These are phyloP conservation scores for Aphanomyces euteiches DNA, from an alignment of 352 stramenopile species.

Conservation along the genomic window DNA sequence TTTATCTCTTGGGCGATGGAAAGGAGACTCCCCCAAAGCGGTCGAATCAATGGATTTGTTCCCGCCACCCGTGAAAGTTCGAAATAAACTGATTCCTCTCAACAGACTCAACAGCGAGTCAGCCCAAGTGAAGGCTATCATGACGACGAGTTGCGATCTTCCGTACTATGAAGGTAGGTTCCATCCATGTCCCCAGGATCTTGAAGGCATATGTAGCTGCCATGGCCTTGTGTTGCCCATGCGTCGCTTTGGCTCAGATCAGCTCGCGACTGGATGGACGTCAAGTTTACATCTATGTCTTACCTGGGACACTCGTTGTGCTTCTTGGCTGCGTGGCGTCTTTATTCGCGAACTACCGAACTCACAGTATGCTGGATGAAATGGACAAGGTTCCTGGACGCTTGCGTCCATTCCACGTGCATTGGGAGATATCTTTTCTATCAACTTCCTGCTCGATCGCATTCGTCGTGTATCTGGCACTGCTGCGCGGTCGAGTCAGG, in stretches of 20 bases:
- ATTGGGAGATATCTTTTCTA: background rate
- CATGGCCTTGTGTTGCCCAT: slow-evolving; percentile 47
- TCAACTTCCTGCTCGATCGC: background rate
- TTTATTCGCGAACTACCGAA: background rate
- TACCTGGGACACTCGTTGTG: background rate
- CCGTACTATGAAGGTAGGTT: slow-evolving; percentile 34
- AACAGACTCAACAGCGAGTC: too few relatives aligned
- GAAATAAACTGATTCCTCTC: too few relatives aligned
- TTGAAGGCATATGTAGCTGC: slow-evolving; percentile 23
- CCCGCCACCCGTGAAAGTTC: too few relatives aligned
- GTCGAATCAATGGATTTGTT: too few relatives aligned
- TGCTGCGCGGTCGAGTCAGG: background rate
- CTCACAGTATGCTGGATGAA: background rate
- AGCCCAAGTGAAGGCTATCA: too few relatives aligned
- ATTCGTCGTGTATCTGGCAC: background rate
- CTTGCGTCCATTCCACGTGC: background rate
- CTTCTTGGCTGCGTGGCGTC: background rate
- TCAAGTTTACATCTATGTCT: slow-evolving; percentile 9
- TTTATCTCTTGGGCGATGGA: too few relatives aligned
- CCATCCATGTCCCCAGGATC: background rate
- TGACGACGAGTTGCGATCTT: background rate
- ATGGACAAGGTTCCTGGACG: background rate
- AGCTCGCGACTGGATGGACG: slow-evolving; percentile 40
- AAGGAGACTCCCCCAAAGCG: too few relatives aligned
- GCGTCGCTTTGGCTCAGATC: slow-evolving; percentile 51